phyloP scores from a whole-genome alignment of 73 alveolate species.

The Tetrahymena thermophila region DNA sequence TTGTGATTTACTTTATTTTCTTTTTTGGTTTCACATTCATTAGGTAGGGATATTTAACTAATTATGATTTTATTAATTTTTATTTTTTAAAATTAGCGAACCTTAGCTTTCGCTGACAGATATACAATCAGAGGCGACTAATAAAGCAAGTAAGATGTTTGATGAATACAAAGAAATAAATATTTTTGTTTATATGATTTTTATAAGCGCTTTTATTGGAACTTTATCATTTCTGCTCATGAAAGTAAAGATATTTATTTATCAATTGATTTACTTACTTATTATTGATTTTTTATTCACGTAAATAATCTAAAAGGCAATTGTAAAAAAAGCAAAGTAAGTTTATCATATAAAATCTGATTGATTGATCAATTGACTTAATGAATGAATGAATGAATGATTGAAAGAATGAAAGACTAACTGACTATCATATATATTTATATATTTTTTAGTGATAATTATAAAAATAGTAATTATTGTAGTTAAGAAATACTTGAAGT shows the following conservation, averaged over 20 bases:
- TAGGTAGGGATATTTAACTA: background rate
- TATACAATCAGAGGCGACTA: background rate
- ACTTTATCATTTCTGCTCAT: background rate
- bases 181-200: background rate
- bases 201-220: background rate
- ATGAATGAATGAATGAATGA: too few species aligned
- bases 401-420: too few species aligned
- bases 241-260: background rate
- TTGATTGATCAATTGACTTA: background rate
- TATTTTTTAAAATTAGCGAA: background rate
- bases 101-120: background rate
- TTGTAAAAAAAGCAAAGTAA: background rate
- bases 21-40: background rate
- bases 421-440: too few species aligned
- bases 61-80: too few species aligned
- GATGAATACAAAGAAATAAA: background rate
- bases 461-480: background rate
- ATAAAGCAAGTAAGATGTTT: background rate
- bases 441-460: too few species aligned
- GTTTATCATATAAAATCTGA: background rate
- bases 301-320: background rate
- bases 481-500: background rate
- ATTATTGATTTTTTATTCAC: background rate
- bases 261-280: background rate
- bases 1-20: background rate